These are phyloP conservation scores for Pichia inconspicua DNA, from an alignment of 1,139 yeast species.

Conservation along the genomic window DNA sequence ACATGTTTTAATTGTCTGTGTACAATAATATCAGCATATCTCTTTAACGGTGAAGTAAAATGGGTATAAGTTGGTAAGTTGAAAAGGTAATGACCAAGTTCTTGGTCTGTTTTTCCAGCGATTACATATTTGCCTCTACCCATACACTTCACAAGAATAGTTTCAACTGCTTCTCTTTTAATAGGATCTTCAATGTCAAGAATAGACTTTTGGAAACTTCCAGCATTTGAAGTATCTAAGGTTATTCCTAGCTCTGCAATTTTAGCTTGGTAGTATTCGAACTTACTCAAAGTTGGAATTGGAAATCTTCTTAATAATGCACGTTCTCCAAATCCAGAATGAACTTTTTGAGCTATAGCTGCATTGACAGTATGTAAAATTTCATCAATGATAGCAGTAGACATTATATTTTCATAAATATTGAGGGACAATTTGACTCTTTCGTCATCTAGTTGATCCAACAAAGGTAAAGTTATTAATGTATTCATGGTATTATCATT, in stretches of 20 bases:
- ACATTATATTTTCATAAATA: conserved; percentile 56
- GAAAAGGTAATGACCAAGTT: conserved; percentile 71
- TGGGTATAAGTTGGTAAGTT: conserved; percentile 86
- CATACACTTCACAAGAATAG: conserved; percentile 74
- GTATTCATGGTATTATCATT: conserved; percentile 42
- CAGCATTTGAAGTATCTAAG: conserved; percentile 69
- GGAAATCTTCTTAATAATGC: conserved; percentile 86
- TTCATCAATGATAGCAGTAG: conserved; percentile 61
- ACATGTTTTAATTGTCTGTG: conserved; percentile 82
- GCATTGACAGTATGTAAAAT: conserved; percentile 73
- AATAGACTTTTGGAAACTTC: conserved; percentile 66
- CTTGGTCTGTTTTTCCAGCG: conserved; percentile 84
- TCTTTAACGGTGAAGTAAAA: conserved; percentile 84
- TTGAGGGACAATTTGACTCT: conserved; percentile 64
- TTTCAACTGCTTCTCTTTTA: conserved; percentile 69
- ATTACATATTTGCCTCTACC: conserved; percentile 78
- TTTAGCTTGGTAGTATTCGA: conserved; percentile 71
- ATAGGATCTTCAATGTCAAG: conserved; percentile 55
- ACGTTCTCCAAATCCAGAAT: conserved; percentile 67
- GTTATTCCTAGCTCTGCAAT: conserved; percentile 58
- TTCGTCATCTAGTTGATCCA: conserved; percentile 83
- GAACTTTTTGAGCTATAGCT: conserved; percentile 77
- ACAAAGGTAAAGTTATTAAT: conserved; percentile 54
- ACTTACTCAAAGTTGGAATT: conserved; percentile 72
- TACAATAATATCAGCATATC: conserved; percentile 88